Conservation (phyloP, 352 stramenopile species). For the Pythium biforme region DNA sequence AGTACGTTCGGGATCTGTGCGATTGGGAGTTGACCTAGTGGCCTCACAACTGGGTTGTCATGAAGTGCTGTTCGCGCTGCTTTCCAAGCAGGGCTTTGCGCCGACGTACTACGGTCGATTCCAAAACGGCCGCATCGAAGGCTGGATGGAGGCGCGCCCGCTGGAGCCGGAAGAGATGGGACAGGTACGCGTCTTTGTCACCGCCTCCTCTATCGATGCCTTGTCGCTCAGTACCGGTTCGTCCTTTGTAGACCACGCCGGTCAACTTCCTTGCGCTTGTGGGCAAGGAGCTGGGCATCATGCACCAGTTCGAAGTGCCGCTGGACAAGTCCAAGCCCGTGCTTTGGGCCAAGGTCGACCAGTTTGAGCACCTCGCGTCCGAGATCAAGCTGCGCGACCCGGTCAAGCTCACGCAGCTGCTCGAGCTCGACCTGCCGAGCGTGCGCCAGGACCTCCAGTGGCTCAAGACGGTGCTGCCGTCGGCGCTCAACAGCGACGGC, state of each 20-base stretch:
- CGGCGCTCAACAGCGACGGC: slow-evolving; percentile 64
- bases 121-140: slow-evolving; percentile 91
- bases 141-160: slow-evolving; percentile 79
- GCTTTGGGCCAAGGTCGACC: slow-evolving; percentile 80
- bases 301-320: slow-evolving; percentile 88
- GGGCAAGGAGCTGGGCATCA: slow-evolving; percentile 78
- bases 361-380: slow-evolving; percentile 74
- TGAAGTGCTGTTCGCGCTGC: slow-evolving; percentile 79
- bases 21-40: neutral
- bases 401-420: slow-evolving; percentile 52
- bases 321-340: slow-evolving; percentile 49
- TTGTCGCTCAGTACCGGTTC: neutral
- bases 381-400: slow-evolving; percentile 58
- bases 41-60: slow-evolving; percentile 2
- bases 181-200: slow-evolving; percentile 21
- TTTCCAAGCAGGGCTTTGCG: slow-evolving; percentile 82
- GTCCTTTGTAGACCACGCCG: slow-evolving; percentile 35
- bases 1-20: slow-evolving; percentile 40
- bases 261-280: slow-evolving; percentile 87
- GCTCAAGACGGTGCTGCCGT: slow-evolving; percentile 85
- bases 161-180: slow-evolving; percentile 90
- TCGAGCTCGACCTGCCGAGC: slow-evolving; percentile 57
- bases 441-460: slow-evolving; percentile 69
- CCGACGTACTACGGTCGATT: slow-evolving; percentile 91
- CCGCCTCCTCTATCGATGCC: neutral